Evolutionary conservation across 192 early-diverging fungal genomes (phyloP).

Genomic region (Allomyces javanicus): DNA sequence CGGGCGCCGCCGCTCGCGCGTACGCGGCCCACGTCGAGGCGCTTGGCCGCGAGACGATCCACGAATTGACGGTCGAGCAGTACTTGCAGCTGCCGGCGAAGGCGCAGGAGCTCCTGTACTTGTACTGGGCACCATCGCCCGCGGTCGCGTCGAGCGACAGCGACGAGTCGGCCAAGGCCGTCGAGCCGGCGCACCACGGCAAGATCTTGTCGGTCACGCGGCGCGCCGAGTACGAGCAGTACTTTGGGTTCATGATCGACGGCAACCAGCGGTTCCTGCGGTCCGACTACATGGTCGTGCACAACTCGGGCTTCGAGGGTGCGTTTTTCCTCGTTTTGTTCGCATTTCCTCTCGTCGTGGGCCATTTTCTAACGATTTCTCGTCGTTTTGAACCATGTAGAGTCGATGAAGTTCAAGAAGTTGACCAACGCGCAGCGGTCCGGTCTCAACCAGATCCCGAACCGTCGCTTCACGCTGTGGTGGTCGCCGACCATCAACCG

Average conservation of each 20-base stretch:
- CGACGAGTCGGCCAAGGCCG: no score
- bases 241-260: slow-evolving; percentile 27
- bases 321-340: no score
- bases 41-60: neutral
- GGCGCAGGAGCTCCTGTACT: no score
- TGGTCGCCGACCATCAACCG: slow-evolving; percentile 98
- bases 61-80: slow-evolving; percentile 2
- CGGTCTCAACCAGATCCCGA: slow-evolving; percentile 98
- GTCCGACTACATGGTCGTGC: slow-evolving; percentile 19
- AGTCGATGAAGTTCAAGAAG: slow-evolving; percentile 59
- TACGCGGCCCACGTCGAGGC: neutral
- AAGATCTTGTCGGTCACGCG: no score
- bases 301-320: slow-evolving; percentile 46
- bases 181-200: no score
- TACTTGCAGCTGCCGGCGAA: slow-evolving; percentile 2
- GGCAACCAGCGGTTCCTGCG: slow-evolving; percentile 31
- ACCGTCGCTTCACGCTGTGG: slow-evolving; percentile 98
- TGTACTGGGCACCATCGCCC: no score
- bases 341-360: no score
- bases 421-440: slow-evolving; percentile 94
- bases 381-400: neutral
- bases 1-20: no score
- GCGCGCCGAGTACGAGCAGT: slow-evolving; percentile 6
- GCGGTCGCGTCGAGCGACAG: no score
- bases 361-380: no score